Base-by-base conservation (phyloP, 371 early-diverging fungal species). In the Syncephalastrum monosporum region DNA sequence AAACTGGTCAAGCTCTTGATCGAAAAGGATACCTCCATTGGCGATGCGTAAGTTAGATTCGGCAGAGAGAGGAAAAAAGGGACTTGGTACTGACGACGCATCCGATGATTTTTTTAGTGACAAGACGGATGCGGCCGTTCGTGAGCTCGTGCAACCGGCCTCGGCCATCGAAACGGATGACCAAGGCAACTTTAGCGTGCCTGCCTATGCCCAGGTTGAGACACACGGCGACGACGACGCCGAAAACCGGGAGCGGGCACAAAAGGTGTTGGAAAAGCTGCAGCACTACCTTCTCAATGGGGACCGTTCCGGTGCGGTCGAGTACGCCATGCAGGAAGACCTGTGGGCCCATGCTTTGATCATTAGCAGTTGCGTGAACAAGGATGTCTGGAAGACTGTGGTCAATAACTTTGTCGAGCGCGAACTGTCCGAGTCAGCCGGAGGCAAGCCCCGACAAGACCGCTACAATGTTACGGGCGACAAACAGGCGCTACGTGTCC, bases 341-440 rank as follows among this genome's bases (percentile, higher is more conserved):
- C 61, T 93, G 49, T 97, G 96, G 96, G 80, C 91, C 0, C 95
- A 97, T 68, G 97, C 95, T 5, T 77, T 95, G 21, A 84, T 94
- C 7, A 88, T 97, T 63, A 86, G 93, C 44, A 94, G 93, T 56
- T 88, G 91, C 56, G 87, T 91, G 4, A 85, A 88, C 61, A 86
- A 88, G 63, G 91, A 91, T 17, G 68, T 85, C 0, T 97, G 94
- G 89, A 83, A 85, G 60, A 84, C 84, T n/a, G 91, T 90, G 3
- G 87, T 93, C 38, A 72, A 72, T 15, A 69, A 81, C 14, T 94
- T 93, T 69, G 77, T 88, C 1, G 76, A 78, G 16, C 68, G 77
- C 29, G 88, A 86, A 63, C 67, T 92, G 61, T 59, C 71, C 3
- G 64, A 60, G 16, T 56, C 61, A 16, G 61, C 66, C 8, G 74